Base-by-base conservation (phyloP, 768 basidiomycete species). In the Pleurotus platypus region DNA sequence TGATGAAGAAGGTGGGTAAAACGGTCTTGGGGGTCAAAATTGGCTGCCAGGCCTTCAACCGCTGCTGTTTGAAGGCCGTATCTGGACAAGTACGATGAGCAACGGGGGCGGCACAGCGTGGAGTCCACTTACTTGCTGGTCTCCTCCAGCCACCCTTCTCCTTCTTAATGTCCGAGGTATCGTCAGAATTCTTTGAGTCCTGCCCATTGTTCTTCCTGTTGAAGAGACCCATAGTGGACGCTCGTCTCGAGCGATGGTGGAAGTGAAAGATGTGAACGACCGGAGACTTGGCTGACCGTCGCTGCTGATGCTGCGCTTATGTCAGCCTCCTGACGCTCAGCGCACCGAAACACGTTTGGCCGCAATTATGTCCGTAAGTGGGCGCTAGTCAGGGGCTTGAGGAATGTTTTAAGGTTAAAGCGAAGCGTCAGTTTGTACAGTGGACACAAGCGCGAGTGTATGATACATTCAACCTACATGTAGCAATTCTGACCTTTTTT, bases 11-110 rank as follows among this genome's bases (percentile, higher is more conserved):
- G 0, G 94, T 96, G 2, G 97, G 97, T 13, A 99, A 83, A 18
- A 99, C 97, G 1, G 94, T 97, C 73, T 95, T 95, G 4, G 97
- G 97, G 4, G 95, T 98, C 47, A 98, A 82, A 69, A 99, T 98
- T 7, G 97, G 97, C 80, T 99, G 97, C 97, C 97, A 99, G 67
- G 97, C 97, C 77, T 98, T 98, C 68, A 99, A 84, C 56, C 97
- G 90, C 73, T 99, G 97, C 72, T 99, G 97, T 76, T 97, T 98
- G 83, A 97, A 98, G 40, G 95, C 96, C 58, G 95, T 98, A 74
- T 98, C 94, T 97, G 71, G 49, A 55, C 56, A 62, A 63, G 45
- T 42, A 59, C 63, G 60, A 66, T 57, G 60, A 62, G 61, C 35
- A 20, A 61, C 50, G 58, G 46, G 18, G 48, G 55, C 50, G 22